Base-by-base conservation (phyloP, 495 filamentous ascomycete genomes). In the Xylaria telfairii region DNA sequence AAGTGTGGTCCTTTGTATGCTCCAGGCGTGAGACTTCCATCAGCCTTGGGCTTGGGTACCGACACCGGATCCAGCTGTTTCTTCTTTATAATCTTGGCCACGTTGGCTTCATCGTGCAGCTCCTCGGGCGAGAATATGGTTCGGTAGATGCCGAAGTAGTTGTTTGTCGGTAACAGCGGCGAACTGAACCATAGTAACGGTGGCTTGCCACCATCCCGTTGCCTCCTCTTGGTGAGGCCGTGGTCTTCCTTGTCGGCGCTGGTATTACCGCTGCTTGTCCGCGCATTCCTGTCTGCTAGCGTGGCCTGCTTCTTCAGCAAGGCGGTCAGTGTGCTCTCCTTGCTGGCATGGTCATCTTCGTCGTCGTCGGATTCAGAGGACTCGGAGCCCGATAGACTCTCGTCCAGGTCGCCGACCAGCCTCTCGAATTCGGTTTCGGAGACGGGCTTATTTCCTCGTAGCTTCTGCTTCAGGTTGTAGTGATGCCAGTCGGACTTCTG, bases 381-480 rank as follows among this genome's bases (percentile, higher is more conserved):
- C 63, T 92, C 89, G 15, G 84, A 96, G 1, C 95, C 95, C 7
- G 95, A 98, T 69, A 98, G 90, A 70, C 95, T 97, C 78, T 97
- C 94, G 69, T 97, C 90, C 24, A 97, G 84, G 44, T 93, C 89
- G 21, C 90, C 93, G 13, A 98, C 83, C 15, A 98, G 87, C 76
- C 90, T 92, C 74, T 93, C 91, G 67, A 98, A 98, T 54, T 97
- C 92, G 13, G 74, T 73, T 68, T 98, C 96, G 13, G 88, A 86
- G 1, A 97, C 90, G 0, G 90, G 82, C 13, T 83, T 84, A 56
- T 83, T 85, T 0, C 92, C 93, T 65, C 90, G 86, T 42, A 97
- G 80, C 82, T 92, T 95, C 76, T 92, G 93, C 79, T 97, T 98
- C 60, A 98, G 78, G 77, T 99, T 99, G 80, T 97, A 98, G 66